Evolutionary conservation across 202 grass and related monocot species (phyloP).

Genomic region (Cymbopogon flexuosus): DNA sequence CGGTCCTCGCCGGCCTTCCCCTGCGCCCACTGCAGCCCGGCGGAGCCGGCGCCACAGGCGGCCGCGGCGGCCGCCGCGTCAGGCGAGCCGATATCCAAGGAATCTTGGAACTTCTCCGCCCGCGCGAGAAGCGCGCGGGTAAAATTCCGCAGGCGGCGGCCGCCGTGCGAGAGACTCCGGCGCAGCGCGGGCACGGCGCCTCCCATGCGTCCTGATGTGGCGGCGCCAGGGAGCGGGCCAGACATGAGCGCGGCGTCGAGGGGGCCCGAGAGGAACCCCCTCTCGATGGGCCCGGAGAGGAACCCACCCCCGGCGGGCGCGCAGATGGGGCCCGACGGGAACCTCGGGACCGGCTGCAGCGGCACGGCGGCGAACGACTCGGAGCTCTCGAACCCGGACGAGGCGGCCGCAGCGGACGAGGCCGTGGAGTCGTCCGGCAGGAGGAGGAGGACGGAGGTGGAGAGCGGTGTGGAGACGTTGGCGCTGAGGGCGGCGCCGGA

Average conservation of each 20-base stretch:
- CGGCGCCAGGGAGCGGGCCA: constrained; percentile 47
- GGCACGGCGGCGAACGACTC: constrained; percentile 74
- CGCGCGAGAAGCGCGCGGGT: constrained; percentile 43
- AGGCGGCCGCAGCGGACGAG: not conserved
- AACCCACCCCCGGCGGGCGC: constrained; percentile 45
- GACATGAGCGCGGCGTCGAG: constrained; percentile 65
- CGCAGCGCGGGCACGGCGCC: constrained; percentile 42
- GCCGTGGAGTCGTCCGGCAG: constrained; percentile 31
- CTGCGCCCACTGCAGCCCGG: constrained; percentile 78
- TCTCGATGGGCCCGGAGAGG: constrained; percentile 68
- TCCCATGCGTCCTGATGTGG: constrained; percentile 31
- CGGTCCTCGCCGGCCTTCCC: constrained; percentile 95
- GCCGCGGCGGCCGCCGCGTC: constrained; percentile 30
- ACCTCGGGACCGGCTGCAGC: constrained; percentile 67
- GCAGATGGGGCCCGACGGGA: constrained; percentile 55
- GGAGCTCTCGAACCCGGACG: constrained; percentile 75
- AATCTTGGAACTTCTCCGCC: constrained; percentile 14
- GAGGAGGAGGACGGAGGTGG: constrained; percentile 53
- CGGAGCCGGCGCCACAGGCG: constrained; percentile 15
- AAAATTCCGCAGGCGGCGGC: constrained; percentile 36
- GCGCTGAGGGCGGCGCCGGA: constrained; percentile 82
- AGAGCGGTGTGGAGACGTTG: constrained; percentile 85
- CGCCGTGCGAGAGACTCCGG: constrained; percentile 64
- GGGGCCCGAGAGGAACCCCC: constrained; percentile 68
- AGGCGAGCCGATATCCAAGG: constrained; percentile 26